Percentiles rank a stretch among this genome's conserved stretches.
These are phyloP conservation scores for Avicennia marina DNA, from an alignment of 257 asterid genomes.

Conservation along the genomic window DNA sequence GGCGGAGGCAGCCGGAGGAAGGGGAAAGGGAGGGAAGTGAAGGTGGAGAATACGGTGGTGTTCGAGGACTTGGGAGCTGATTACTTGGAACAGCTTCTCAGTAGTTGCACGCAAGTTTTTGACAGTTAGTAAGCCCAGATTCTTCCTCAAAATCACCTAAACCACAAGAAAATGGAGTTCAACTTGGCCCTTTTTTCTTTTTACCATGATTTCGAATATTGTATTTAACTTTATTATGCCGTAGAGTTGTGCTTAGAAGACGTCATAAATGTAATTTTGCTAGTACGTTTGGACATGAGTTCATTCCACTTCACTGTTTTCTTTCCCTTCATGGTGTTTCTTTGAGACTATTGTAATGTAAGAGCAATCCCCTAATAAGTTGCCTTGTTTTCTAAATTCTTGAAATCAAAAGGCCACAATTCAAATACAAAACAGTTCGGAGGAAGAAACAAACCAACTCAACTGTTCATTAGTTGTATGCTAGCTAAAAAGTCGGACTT, in stretches of 20 bases:
- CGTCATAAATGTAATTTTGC: too few relatives aligned
- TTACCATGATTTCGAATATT: too few relatives aligned
- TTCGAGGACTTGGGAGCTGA: constrained; percentile 80
- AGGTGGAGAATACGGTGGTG: constrained; percentile 51
- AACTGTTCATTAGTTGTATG: background rate
- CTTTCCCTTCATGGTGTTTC: background rate
- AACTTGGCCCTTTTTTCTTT: too few relatives aligned
- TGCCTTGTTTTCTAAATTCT: background rate
- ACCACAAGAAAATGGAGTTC: background rate
- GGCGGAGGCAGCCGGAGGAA: constrained; percentile 15
- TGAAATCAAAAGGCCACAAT: background rate
- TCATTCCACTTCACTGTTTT: too few relatives aligned
- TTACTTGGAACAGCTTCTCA: constrained; percentile 68
- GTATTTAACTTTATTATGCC: too few relatives aligned
- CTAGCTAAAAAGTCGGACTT: constrained; percentile 5
- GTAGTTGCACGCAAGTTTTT: too few relatives aligned
- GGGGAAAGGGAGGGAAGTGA: constrained; percentile 21
- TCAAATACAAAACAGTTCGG: background rate
- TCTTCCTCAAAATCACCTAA: too few relatives aligned
- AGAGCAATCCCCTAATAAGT: too few relatives aligned
- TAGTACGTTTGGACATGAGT: too few relatives aligned
- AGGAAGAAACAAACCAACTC: background rate
- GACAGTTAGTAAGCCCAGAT: too few relatives aligned
- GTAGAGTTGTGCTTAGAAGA: too few relatives aligned
- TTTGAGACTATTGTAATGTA: too few relatives aligned